Evolutionary conservation across 352 stramenopile genomes (phyloP).

Genomic region (Globisporangium viniferum): DNA sequence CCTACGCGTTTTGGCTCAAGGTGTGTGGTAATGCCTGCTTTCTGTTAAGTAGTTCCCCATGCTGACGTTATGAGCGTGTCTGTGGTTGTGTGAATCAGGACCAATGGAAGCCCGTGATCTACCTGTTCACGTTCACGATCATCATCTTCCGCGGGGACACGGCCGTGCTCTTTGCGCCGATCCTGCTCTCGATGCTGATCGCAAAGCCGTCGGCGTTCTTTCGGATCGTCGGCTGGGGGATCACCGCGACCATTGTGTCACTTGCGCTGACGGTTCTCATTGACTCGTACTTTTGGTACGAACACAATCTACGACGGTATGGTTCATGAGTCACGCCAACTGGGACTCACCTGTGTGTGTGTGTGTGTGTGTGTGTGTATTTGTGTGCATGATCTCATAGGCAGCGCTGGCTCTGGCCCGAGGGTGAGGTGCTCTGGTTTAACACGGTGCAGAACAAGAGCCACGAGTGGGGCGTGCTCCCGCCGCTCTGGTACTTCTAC

Average conservation of each 20-base stretch:
- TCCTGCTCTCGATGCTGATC: slow-evolving; percentile 91
- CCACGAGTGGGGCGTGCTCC: slow-evolving; percentile 94
- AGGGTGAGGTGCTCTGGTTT: slow-evolving; percentile 97
- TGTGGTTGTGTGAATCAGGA: slow-evolving; percentile 13
- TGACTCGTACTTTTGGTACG: slow-evolving; percentile 93
- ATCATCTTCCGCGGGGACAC: slow-evolving; percentile 98
- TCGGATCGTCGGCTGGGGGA: slow-evolving; percentile 77
- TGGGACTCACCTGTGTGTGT: background rate
- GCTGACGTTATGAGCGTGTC: background rate
- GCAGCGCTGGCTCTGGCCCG: slow-evolving; percentile 94
- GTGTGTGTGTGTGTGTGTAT: background rate
- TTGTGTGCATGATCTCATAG: slow-evolving; percentile 2
- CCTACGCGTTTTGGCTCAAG: slow-evolving; percentile 58
- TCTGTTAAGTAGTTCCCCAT: background rate
- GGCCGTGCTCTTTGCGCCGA: slow-evolving; percentile 92
- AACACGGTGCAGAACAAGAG: slow-evolving; percentile 96
- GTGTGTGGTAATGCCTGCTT: slow-evolving; percentile 2
- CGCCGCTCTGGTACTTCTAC: slow-evolving; percentile 96
- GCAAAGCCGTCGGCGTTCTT: slow-evolving; percentile 59
- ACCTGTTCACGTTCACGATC: slow-evolving; percentile 89
- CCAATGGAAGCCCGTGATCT: slow-evolving; percentile 50
- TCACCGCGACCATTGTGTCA: slow-evolving; percentile 64
- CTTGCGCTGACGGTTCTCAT: slow-evolving; percentile 86
- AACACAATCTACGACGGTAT: background rate
- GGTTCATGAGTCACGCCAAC: background rate